Base-by-base conservation (phyloP, 352 stramenopile species). In the Pythium phragmitis region DNA sequence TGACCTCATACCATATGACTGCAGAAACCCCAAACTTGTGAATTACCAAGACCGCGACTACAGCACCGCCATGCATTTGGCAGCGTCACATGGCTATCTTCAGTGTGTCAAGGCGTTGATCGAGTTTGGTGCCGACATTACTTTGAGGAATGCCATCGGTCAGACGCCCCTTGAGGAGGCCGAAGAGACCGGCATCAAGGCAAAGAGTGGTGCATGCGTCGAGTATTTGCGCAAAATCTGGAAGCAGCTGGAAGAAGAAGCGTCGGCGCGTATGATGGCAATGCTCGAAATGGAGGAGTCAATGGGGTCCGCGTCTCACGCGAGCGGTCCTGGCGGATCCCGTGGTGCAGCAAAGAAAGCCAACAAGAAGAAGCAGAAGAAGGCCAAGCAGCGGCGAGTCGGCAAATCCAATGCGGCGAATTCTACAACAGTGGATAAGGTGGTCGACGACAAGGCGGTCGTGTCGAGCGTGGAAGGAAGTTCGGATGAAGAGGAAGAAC, bases 201-300 rank as follows among this genome's bases (percentile, higher is more conserved):
- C 28, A 7, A 69, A 82, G 51, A 92, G 82, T 43, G 74, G 73
- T 16, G 52, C 69, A 33, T 94, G 85, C 60, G 77, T 92, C 3
- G 70, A 76, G 8, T 73, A 87, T 23, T 46, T 94, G 47, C 79
- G 76, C 16, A 66, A 60, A 12, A 84, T 89, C 28, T 94, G 85
- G 85, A 75, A 77, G 17, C 68, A 77, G 14, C 60, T 94, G 14
- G 85, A 94, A 68, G 83, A 94, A 57, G 83, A 94, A 61, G 85
- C 84, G 1, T 79, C 84, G 0, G 74, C 77, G 16, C 77, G 84
- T 2, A 94, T 92, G 85, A 85, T 91, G 71, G 74, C 76, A 7
- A 94, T 94, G 85, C 68, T 94, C 2, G 83, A 94, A 67, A 86
- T 92, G 75, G 85, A 94, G 53, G 83, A 89, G 51, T 70, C 73